Evolutionary conservation across 108 stramenopile species (phyloP).

Genomic region (Fragilaria crotonensis): DNA sequence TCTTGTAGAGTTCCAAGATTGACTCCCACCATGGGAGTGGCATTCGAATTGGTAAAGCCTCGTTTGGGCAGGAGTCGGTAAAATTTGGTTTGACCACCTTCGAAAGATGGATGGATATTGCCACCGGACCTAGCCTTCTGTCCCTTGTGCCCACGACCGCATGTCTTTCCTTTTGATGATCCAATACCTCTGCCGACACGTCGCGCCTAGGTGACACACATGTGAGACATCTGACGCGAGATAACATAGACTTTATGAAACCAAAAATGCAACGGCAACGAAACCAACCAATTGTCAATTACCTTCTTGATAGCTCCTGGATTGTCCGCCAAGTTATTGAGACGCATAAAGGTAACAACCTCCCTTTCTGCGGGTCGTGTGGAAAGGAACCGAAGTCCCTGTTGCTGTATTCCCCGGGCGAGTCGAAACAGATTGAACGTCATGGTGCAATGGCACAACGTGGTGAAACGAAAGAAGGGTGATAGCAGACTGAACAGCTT

Average conservation of each 20-base stretch:
- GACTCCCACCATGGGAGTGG: conserved; percentile 60
- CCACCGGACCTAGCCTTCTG: conserved; percentile 85
- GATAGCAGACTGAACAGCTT: too few relatives aligned
- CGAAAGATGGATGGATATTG: conserved; percentile 81
- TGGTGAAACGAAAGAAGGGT: too few relatives aligned
- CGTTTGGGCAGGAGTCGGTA: conserved; percentile 93
- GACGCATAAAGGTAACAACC: conserved; percentile 51
- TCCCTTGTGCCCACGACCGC: conserved; percentile 95
- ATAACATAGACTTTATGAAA: not conserved
- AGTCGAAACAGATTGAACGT: not conserved
- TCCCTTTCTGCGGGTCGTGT: conserved; percentile 11
- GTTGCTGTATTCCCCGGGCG: not conserved
- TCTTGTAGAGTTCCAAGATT: conserved; percentile 83
- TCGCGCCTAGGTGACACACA: conserved; percentile 21
- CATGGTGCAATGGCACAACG: too few relatives aligned
- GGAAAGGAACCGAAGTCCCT: conserved; percentile 1
- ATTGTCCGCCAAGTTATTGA: conserved; percentile 77
- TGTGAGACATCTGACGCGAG: not conserved
- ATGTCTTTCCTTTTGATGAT: conserved; percentile 92
- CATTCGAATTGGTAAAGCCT: conserved; percentile 89
- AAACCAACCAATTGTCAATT: too few relatives aligned
- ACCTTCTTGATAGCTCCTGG: conserved; percentile 75
- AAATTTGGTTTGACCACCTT: conserved; percentile 98
- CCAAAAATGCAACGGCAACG: conserved; percentile 3
- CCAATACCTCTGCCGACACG: conserved; percentile 97